Percentiles rank a stretch among this genome's conserved stretches.
phyloP scores from a whole-genome alignment of 352 stramenopile species.

The Pythium monospermum region DNA sequence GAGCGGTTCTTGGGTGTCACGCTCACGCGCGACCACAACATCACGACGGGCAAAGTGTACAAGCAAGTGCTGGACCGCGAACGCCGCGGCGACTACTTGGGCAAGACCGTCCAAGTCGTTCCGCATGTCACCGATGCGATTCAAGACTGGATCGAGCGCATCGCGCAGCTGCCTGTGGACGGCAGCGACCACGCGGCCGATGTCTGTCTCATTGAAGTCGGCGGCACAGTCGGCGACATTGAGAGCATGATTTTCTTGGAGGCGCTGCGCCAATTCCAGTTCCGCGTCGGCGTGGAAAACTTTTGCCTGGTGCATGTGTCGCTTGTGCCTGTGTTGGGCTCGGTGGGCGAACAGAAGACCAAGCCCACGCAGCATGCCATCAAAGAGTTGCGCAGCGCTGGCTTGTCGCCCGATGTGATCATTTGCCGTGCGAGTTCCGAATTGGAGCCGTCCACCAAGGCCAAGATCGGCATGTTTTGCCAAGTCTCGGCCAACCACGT shows the following conservation, averaged over 20 bases:
- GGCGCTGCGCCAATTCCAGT: slow-evolving; percentile 99
- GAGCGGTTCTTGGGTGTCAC: slow-evolving; percentile 97
- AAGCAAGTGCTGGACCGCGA: slow-evolving; percentile 95
- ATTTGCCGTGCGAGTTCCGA: slow-evolving; percentile 93
- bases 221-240: slow-evolving; percentile 99
- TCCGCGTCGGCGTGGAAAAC: slow-evolving; percentile 96
- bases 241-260: slow-evolving; percentile 99
- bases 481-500: slow-evolving; percentile 94
- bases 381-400: slow-evolving; percentile 95
- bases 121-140: slow-evolving; percentile 94
- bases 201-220: slow-evolving; percentile 99
- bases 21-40: slow-evolving; percentile 97
- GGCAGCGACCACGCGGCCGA: slow-evolving; percentile 82
- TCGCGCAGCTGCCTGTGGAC: slow-evolving; percentile 95
- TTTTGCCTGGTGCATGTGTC: slow-evolving; percentile 99
- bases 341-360: slow-evolving; percentile 99
- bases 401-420: slow-evolving; percentile 96
- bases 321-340: slow-evolving; percentile 97
- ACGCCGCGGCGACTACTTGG: slow-evolving; percentile 95
- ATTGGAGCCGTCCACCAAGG: slow-evolving; percentile 89
- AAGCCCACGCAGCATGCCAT: slow-evolving; percentile 99
- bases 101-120: slow-evolving; percentile 99
- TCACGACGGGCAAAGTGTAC: slow-evolving; percentile 99
- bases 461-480: slow-evolving; percentile 99
- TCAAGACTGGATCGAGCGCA: slow-evolving; percentile 97